Base-by-base conservation (phyloP, 1,139 yeast genomes). In the Suhomyces chickasaworum region DNA sequence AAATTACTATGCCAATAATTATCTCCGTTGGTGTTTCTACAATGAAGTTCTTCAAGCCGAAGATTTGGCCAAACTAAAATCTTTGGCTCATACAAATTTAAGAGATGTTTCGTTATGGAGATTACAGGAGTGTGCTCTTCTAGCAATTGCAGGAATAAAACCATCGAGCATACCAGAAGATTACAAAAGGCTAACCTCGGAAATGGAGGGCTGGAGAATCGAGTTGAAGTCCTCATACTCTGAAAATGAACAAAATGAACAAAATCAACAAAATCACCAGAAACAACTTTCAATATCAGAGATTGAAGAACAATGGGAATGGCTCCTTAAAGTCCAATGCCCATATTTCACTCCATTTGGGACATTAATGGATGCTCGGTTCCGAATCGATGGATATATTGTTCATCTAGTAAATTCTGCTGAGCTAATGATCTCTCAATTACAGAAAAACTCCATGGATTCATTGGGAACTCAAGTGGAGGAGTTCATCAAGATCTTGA, bases 1-100 rank as follows among this genome's bases (percentile, higher is more conserved):
- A 41, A 75, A 74, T 53, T 75, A 75, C 53, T 71, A 74, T 44
- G 78, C 72, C 2, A 60, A 65, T 27, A 59, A 57, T 42, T 72
- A 61, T 45, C 48, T 73, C 12, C 53, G 60, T 23, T 74, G 77
- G 77, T 48, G 65, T 57, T 34, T 64, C 17, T 53, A 53, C 12
- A 29, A 45, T 42, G 44, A 37, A 1, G 20, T 35, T 8, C 15
- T 45, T 4, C 41, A 22, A n/a, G 12, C 12, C 9, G 30, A 31
- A 8, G 10, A 56, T 12, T 13, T 42, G 17, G 42, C 43, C 6
- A 23, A 31, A 5, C 30, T 61, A 8, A 36, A 42, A 9, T 15
- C 15, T 6, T 30, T 42, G 6, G 68, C 75, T 41, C 64, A 56
- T 20, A 39, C 45, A 10, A 52, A 55, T 32, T 54, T 71, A n/a